Base-by-base conservation (phyloP, 495 filamentous ascomycete species). In the Aspergillus leporis region DNA sequence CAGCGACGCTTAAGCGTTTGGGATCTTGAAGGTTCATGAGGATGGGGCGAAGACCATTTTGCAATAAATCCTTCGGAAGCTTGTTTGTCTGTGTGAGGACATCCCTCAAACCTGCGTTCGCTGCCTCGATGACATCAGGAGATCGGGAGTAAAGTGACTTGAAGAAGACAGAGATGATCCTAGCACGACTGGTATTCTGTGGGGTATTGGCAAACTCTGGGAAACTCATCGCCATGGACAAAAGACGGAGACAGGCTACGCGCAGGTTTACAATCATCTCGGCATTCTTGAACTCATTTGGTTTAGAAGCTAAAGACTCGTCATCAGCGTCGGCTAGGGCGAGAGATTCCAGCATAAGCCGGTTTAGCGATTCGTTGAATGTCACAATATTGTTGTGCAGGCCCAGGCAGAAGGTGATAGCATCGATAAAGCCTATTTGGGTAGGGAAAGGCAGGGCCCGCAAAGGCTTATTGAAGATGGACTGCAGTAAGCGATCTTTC, bases 341-440 rank as follows among this genome's bases (percentile, higher is more conserved):
- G 28, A 98, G 78, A 13, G 93, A 91, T 70, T 99, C 95, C 80
- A 93, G 86, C 61, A 99, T 82, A 45, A 99, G 77, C 4, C 95
- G 84, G 63, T 91, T 95, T 22, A 97, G 83, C 57, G 90, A 83
- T 46, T 97, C 93, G 65, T 96, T 93, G 69, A 97, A 96, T 14
- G 87, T 82, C 21, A 98, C 82, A 53, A 97, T 91, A 54, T 92
- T 88, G 45, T 88, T 85, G 62, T 93, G 90, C 28, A 98, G 78
- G 25, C 87, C 85, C 73, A 99, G 81, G 71, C 91, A 95, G 70
- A 92, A 98, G 0, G 90, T 94, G 62, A 99, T 92, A 6, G 93
- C 95, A 70, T 98, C 94, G 62, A 99, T 96, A 69, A 93, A 98
- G 10, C 94, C 95, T 66, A 99, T 98, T 70, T 99, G 95, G 2